Conservation (phyloP, 345 rosid genomes). For the Murraya paniculata region DNA sequence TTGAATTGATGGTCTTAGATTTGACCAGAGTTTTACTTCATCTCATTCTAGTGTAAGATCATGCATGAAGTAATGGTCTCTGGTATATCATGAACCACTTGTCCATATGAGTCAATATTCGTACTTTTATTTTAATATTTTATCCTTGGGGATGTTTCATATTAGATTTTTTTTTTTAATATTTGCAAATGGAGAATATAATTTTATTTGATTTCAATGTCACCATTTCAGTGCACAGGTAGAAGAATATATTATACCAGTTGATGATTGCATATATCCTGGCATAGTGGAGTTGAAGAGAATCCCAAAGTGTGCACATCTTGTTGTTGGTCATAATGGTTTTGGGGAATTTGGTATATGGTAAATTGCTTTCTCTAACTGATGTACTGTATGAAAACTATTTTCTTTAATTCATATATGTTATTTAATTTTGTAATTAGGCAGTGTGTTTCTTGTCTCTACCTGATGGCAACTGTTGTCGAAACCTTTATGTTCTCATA, state of each 20-base stretch:
- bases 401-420: background rate
- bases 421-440: background rate
- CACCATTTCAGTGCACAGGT: conserved; percentile 47
- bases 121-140: background rate
- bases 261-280: conserved; percentile 42
- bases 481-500: background rate
- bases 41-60: background rate
- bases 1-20: background rate
- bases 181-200: background rate
- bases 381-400: conserved; percentile 1
- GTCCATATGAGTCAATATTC: background rate
- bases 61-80: background rate
- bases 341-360: conserved; percentile 76
- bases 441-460: background rate
- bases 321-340: conserved; percentile 73
- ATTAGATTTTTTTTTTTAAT: background rate
- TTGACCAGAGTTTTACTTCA: background rate
- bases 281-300: conserved; percentile 70
- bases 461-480: background rate
- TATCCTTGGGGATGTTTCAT: background rate
- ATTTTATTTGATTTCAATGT: conserved; percentile 12
- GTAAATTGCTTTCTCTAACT: conserved; percentile 37
- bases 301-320: conserved; percentile 55
- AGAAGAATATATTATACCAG: conserved; percentile 49
- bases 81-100: background rate